Evolutionary conservation across 2,329 filamentous ascomycete species (phyloP).

Genomic region (Calonectria multiphialidica): DNA sequence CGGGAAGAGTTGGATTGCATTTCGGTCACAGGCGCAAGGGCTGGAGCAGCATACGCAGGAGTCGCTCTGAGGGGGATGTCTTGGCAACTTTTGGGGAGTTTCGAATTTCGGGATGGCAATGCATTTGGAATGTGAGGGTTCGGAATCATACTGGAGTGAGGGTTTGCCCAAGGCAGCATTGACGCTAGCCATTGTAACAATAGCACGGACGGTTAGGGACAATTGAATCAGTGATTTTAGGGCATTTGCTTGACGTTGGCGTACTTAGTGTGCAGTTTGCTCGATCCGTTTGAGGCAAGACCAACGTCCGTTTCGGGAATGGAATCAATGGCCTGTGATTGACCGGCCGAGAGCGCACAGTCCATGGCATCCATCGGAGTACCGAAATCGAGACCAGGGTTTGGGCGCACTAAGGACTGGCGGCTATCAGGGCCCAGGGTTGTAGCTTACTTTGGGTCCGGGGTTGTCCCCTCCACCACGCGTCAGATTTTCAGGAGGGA

Average conservation of each 20-base stretch:
- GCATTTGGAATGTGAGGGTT: not conserved
- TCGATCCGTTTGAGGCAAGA: not conserved
- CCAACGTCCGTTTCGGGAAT: slow-evolving; percentile 1
- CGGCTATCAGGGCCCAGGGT: slow-evolving; percentile 20
- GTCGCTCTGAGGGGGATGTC: not conserved
- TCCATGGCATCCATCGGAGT: slow-evolving; percentile 3
- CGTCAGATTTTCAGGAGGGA: slow-evolving; percentile 3
- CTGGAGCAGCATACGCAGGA: slow-evolving; percentile 17
- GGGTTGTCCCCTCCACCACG: slow-evolving; percentile 3
- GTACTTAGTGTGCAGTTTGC: no score
- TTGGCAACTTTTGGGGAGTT: not conserved
- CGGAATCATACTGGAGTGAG: not conserved
- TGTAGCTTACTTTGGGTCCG: slow-evolving; percentile 4
- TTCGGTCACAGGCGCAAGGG: slow-evolving; percentile 12
- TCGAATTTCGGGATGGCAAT: slow-evolving; percentile 1
- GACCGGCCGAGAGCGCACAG: slow-evolving; percentile 15
- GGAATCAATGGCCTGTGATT: not conserved
- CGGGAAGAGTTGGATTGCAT: slow-evolving; percentile 10
- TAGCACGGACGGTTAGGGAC: not conserved
- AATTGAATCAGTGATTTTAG: not conserved
- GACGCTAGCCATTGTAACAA: slow-evolving; percentile 6
- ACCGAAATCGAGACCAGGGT: slow-evolving; percentile 12
- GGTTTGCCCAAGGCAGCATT: not conserved
- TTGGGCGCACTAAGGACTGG: slow-evolving; percentile 1
- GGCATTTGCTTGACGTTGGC: not conserved